Percentiles rank a stretch among this genome's conserved stretches.
Evolutionary conservation across 768 basidiomycete species (phyloP).

Genomic region (Hydnum rufescens): DNA sequence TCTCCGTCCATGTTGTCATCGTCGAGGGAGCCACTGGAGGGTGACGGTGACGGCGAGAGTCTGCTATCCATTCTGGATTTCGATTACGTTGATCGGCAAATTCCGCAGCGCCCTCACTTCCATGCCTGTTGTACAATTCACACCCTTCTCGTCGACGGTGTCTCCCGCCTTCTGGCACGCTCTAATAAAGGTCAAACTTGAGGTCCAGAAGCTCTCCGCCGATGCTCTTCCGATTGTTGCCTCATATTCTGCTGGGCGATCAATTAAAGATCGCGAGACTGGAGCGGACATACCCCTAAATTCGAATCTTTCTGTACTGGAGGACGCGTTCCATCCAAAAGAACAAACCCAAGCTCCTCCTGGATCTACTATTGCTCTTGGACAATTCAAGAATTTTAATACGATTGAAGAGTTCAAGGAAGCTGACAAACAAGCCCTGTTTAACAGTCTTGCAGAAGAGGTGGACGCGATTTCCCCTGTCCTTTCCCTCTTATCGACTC

Average conservation of each 20-base stretch:
- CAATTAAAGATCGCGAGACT: slow-evolving; percentile 57
- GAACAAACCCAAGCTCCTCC: slow-evolving; percentile 23
- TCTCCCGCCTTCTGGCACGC: slow-evolving; percentile 89
- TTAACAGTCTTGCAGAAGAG: slow-evolving; percentile 49
- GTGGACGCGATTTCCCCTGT: slow-evolving; percentile 22
- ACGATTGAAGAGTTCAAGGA: slow-evolving; percentile 92
- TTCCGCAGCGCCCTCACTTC: too few species aligned
- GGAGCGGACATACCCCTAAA: slow-evolving; percentile 54
- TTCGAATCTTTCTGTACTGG: slow-evolving; percentile 42
- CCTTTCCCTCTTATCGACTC: neutral
- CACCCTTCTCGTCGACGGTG: slow-evolving; percentile 70
- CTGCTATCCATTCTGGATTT: too few species aligned
- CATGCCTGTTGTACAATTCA: slow-evolving; percentile 50
- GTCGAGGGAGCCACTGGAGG: too few species aligned
- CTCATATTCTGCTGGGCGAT: slow-evolving; percentile 49
- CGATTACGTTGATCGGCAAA: too few species aligned
- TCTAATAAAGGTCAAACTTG: slow-evolving; percentile 75
- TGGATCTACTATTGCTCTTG: slow-evolving; percentile 33
- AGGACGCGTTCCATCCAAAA: slow-evolving; percentile 37
- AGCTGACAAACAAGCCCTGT: slow-evolving; percentile 72
- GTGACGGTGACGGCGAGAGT: too few species aligned
- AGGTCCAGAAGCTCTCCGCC: slow-evolving; percentile 68
- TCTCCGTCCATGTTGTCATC: too few species aligned
- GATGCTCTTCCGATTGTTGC: slow-evolving; percentile 41
- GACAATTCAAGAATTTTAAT: slow-evolving; percentile 83